Evolutionary conservation across 768 basidiomycete genomes (phyloP).

Genomic region (Mycena indigotica): DNA sequence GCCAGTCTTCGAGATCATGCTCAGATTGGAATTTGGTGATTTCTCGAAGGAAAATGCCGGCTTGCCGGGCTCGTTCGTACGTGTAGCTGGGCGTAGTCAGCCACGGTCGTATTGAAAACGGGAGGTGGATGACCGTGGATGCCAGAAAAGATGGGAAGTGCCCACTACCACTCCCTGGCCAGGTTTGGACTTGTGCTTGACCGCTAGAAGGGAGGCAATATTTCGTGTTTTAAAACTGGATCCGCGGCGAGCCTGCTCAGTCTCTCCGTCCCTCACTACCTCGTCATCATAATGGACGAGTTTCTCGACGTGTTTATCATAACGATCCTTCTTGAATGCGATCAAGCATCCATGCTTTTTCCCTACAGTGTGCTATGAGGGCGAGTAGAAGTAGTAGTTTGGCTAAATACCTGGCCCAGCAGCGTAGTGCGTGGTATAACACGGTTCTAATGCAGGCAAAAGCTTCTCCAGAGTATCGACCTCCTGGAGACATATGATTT

Average conservation of each 20-base stretch:
- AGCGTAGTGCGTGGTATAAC: conserved; percentile 67
- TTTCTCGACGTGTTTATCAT: conserved; percentile 46
- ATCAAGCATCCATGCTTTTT: conserved; percentile 91
- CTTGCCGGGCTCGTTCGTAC: conserved; percentile 56
- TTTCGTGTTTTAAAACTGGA: conserved; percentile 76
- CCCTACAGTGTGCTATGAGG: too few relatives aligned
- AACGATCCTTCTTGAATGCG: conserved; percentile 60
- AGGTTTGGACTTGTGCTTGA: conserved; percentile 46
- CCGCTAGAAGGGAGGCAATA: conserved; percentile 73
- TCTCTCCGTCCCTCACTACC: conserved; percentile 45
- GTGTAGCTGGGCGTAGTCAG: not conserved
- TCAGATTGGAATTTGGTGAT: conserved; percentile 55
- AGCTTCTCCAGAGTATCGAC: conserved; percentile 81
- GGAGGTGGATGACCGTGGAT: conserved; percentile 63
- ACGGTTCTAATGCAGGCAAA: conserved; percentile 62
- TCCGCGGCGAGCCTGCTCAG: conserved; percentile 45
- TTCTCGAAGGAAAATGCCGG: conserved; percentile 71
- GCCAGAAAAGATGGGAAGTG: conserved; percentile 96
- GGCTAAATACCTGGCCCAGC: conserved; percentile 69
- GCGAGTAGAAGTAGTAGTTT: too few relatives aligned
- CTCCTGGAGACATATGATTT: conserved; percentile 92
- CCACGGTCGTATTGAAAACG: conserved; percentile 44
- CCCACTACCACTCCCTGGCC: conserved; percentile 69
- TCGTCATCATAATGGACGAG: conserved; percentile 73
- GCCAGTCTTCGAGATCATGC: conserved; percentile 57